Base-by-base conservation (phyloP, 768 basidiomycete genomes). In the Arthromyces matolae region DNA sequence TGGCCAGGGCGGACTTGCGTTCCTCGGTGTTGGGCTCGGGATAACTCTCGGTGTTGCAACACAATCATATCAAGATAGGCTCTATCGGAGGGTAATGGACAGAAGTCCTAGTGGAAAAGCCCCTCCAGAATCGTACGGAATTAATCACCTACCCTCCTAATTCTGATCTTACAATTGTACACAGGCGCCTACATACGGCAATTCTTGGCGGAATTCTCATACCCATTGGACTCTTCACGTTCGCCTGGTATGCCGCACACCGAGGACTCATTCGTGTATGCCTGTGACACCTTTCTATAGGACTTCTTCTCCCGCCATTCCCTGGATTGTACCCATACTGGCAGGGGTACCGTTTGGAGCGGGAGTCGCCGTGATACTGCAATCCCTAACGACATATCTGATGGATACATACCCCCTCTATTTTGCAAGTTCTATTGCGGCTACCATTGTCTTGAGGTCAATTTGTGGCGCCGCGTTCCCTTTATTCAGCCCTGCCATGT, bases 401-500 rank as follows among this genome's bases (percentile, higher is more conserved):
- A 82, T 89, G 76, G 85, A 87, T 57, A 69, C 79, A 12, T 87
- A 87, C 68, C 71, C 72, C 35, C 68, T 84, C 35, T 83, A 82
- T 63, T 79, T 76, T 51, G 83, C 84, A 2, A 82, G 80, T 54
- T 84, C 84, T 14, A 72, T 86, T 42, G 83, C 84, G 12, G 78
- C 84, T 45, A 83, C 81, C 8, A 78, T 84, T 43, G 79, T 87
- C 40, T 62, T 86, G 38, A 80, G 84, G 50, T 84, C 80, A 0
- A 64, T 75, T 16, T 78, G 81, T 52, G 84, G 80, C 19, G 81
- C 79, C 1, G 70, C 77, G 7, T 84, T 86, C 62, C 84, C 84
- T 1, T 63, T 83, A 13, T 74, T 82, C 58, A 75, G 75, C 37
- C 74, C 79, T 0, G 47, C 68, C 24, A 71, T 83, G 73, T 82